Conservation (phyloP, 2,329 filamentous ascomycete genomes). For the Trichoderma sp. region DNA sequence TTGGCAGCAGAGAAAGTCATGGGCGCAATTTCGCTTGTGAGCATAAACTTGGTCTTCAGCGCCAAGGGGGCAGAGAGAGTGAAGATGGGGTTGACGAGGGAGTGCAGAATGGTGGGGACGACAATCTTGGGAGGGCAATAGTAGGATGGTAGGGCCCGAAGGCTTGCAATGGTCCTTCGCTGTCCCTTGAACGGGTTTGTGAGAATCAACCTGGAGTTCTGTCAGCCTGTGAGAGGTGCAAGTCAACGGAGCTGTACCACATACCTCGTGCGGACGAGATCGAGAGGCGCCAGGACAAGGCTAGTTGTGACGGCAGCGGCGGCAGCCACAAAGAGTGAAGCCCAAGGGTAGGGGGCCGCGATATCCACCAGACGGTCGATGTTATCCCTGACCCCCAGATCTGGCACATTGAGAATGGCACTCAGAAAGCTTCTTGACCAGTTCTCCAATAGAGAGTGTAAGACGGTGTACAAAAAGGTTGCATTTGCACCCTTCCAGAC, state of each 20-base stretch:
- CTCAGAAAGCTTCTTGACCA: slow-evolving; percentile 91
- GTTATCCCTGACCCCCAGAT: slow-evolving; percentile 73
- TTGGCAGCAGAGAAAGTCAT: slow-evolving; percentile 79
- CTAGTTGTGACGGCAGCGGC: slow-evolving; percentile 70
- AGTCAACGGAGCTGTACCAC: neutral
- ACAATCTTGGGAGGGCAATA: slow-evolving; percentile 70
- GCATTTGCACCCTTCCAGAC: slow-evolving; percentile 94
- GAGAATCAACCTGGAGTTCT: slow-evolving; percentile 68
- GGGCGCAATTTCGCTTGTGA: slow-evolving; percentile 81
- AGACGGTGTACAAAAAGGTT: slow-evolving; percentile 86
- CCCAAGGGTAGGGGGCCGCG: slow-evolving; percentile 79
- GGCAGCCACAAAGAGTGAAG: slow-evolving; percentile 73
- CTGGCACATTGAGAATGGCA: slow-evolving; percentile 85
- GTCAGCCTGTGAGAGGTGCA: slow-evolving; percentile 36
- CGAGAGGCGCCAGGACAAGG: slow-evolving; percentile 80
- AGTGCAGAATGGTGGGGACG: slow-evolving; percentile 83
- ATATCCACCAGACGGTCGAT: slow-evolving; percentile 74
- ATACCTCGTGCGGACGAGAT: slow-evolving; percentile 78
- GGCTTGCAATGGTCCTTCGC: slow-evolving; percentile 74
- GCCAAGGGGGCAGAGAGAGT: slow-evolving; percentile 81
- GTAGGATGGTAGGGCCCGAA: slow-evolving; percentile 78
- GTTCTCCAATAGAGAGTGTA: slow-evolving; percentile 84
- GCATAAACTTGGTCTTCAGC: slow-evolving; percentile 78
- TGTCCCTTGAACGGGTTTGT: slow-evolving; percentile 76
- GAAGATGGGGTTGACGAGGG: slow-evolving; percentile 79